Conservation (phyloP, 2,329 filamentous ascomycete species). For the Fusarium sp. region DNA sequence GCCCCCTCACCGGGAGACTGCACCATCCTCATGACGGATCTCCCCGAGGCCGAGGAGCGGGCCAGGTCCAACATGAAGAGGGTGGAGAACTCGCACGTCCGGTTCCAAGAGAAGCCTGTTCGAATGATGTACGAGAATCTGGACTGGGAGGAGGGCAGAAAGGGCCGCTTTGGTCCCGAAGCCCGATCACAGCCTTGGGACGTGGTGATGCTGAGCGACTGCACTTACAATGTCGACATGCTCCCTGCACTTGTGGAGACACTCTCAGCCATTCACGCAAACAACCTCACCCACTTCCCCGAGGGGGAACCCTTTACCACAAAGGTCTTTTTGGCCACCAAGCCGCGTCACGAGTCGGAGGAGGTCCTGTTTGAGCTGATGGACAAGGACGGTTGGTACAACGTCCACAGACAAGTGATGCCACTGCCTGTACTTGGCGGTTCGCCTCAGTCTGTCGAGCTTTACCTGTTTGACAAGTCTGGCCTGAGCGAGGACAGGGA, state of each 20-base stretch:
- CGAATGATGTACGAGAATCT: conserved; percentile 63
- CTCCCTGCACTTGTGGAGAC: conserved; percentile 65
- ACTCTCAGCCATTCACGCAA: conserved; percentile 58
- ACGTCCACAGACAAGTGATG: conserved; percentile 54
- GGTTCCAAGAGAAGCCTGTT: conserved; percentile 30
- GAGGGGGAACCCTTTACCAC: conserved; percentile 43
- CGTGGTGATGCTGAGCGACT: conserved; percentile 66
- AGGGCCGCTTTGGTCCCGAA: conserved; percentile 56
- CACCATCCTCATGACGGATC: conserved; percentile 65
- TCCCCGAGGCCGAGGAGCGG: conserved; percentile 63
- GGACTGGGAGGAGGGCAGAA: conserved; percentile 65
- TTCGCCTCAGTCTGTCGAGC: conserved; percentile 59
- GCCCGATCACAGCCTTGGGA: conserved; percentile 59
- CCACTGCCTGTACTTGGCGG: conserved; percentile 58
- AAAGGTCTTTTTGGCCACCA: conserved; percentile 65
- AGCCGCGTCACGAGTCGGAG: conserved; percentile 66
- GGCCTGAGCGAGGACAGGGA: conserved; percentile 36
- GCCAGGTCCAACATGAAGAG: conserved; percentile 59
- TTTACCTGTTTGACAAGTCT: conserved; percentile 61
- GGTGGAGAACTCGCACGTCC: conserved; percentile 31
- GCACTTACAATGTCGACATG: conserved; percentile 70
- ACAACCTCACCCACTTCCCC: conserved; percentile 43
- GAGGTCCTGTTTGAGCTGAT: conserved; percentile 60
- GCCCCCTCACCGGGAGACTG: conserved; percentile 30
- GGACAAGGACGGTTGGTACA: conserved; percentile 56